A percentile compares a stretch with the other conserved stretches of the same genome.
Conservation (phyloP, 179 eudicot species). For the Heliamphora ciliata region DNA sequence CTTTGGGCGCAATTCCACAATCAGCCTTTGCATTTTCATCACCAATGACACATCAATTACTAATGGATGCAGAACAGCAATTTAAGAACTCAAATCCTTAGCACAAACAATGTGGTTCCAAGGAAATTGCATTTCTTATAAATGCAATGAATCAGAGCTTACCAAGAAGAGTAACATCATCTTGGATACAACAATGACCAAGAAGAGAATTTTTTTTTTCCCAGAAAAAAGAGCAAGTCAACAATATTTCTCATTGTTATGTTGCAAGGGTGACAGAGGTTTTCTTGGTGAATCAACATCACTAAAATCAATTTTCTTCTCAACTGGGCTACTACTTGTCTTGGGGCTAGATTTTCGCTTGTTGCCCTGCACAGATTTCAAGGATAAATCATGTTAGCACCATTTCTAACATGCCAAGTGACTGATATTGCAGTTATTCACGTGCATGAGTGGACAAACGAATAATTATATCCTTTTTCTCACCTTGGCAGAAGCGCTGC, state of each 20-base stretch:
- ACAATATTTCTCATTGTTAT: slow-evolving; percentile 19
- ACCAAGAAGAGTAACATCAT: slow-evolving; percentile 15
- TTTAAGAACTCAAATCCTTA: not conserved
- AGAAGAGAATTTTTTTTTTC: not conserved
- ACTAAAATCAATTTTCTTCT: slow-evolving; percentile 44
- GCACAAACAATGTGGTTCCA: not conserved
- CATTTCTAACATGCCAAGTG: not conserved
- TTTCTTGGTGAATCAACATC: slow-evolving; percentile 44
- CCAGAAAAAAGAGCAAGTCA: not conserved
- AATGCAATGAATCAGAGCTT: slow-evolving; percentile 3
- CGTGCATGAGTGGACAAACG: not conserved
- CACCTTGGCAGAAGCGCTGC: slow-evolving; percentile 60
- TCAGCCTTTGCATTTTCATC: too few species aligned
- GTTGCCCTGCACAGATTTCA: slow-evolving; percentile 39
- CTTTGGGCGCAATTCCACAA: too few species aligned
- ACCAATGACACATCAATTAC: too few species aligned
- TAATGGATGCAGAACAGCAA: too few species aligned
- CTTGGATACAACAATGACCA: slow-evolving; percentile 15
- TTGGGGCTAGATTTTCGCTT: slow-evolving; percentile 66
- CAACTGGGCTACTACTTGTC: slow-evolving; percentile 45
- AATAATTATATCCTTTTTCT: slow-evolving; percentile 11
- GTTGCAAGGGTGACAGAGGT: slow-evolving; percentile 52
- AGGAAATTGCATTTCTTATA: not conserved
- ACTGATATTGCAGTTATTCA: not conserved
- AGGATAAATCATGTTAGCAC: slow-evolving; percentile 8